Evolutionary conservation across 768 basidiomycete genomes (phyloP), one percentile per base, ranked within the genome.

Genomic region (Russula sp.): DNA sequence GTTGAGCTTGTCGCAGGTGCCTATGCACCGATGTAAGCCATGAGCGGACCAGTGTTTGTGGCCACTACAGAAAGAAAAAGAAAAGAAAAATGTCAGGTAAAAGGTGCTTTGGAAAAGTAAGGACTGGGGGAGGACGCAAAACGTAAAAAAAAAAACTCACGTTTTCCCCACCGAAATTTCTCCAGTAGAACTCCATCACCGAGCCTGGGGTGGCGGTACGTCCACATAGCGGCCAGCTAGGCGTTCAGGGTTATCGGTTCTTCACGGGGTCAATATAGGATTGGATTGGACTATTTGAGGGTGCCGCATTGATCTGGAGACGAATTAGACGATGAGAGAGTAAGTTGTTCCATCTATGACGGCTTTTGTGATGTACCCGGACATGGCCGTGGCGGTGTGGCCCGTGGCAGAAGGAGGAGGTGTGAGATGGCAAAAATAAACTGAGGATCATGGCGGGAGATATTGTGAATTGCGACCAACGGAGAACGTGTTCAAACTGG

Each of bases 161-260:
- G 36, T 73, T 58, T 69, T 26, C 28, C n/a, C 36, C 38, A 70
- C 77, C 77, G 2, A 78, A 81, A 56, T 75, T 80, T 38, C 67
- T 67, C 87, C 87, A 88, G 57, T 75, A 71, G 66, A 87, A 83
- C 5, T 75, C 72, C 6, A 89, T 48, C 0, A 59, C 57, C 69
- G 81, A 82, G 13, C 85, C 86, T 2, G 87, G 84, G 53, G 83
- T 84, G 20, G 80, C 86, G 34, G 78, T 1, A 78, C 84, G 46
- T 82, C 77, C 51, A n/a, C n/a, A 79, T 73, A 4, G 77, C 54
- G 1, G 83, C 87, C 0, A 76, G 72, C 44, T 76, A 72, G 2
- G 84, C 80, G 24, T 78, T 71, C 20, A 75, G 74, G 8, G 67
- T 84, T 87, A 48, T 42, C 73, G 14, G 84, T 79, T 83, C 71